A percentile compares a stretch with the other conserved stretches of the same genome.
These are phyloP conservation scores for Hibiscus syriacus DNA, from an alignment of 345 rosid genomes.

Conservation along the genomic window DNA sequence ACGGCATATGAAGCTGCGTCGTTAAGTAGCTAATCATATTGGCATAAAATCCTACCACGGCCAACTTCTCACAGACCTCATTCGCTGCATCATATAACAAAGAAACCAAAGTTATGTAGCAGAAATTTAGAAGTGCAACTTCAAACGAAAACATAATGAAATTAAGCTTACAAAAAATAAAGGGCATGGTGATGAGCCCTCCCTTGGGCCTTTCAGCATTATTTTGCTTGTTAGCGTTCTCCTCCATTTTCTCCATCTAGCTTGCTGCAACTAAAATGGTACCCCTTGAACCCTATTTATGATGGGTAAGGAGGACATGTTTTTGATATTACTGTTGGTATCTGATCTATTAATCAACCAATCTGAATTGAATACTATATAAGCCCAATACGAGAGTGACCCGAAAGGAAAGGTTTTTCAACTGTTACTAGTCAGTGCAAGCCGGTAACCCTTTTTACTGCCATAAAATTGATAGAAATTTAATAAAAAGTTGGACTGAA, in stretches of 20 bases:
- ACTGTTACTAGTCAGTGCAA: neutral
- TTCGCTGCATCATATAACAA: constrained; percentile 36
- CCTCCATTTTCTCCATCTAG: constrained; percentile 16
- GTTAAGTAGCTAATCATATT: constrained; percentile 93
- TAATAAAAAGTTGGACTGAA: neutral
- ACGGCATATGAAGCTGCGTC: constrained; percentile 71
- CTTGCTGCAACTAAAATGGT: neutral
- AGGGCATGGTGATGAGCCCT: constrained; percentile 68
- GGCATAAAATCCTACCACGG: constrained; percentile 70
- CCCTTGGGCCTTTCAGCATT: constrained; percentile 38
- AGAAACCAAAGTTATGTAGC: neutral
- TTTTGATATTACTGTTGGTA: too few species aligned
- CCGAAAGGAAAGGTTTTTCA: neutral
- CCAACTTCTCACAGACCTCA: constrained; percentile 84
- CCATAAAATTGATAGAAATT: constrained; percentile 1
- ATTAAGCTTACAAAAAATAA: constrained; percentile 46
- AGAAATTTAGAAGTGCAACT: neutral
- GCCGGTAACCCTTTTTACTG: neutral
- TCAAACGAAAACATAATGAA: neutral
- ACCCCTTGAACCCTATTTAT: constrained; percentile 11
- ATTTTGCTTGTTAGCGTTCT: constrained; percentile 21
- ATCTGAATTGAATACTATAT: too few species aligned
- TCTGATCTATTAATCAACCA: too few species aligned
- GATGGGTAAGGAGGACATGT: too few species aligned
- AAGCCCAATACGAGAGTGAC: too few species aligned